phyloP scores from a whole-genome alignment of 352 stramenopile genomes.

The Phytophthora colocasiae region DNA sequence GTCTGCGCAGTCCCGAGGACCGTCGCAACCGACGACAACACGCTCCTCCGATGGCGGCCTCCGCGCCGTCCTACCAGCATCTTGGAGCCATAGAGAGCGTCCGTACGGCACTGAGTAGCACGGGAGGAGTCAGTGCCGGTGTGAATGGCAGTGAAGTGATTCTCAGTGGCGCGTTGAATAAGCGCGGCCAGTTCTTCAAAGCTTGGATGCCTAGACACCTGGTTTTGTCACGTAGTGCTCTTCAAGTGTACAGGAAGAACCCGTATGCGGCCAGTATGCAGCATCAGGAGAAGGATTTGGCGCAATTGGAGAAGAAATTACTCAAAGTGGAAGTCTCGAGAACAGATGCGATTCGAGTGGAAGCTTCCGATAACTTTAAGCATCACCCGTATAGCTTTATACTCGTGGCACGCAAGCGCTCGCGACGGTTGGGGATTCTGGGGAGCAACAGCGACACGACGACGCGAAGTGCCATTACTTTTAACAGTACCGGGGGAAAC shows the following conservation, averaged over 20 bases:
- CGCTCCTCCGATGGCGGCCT: not conserved
- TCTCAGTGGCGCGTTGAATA: slow-evolving; percentile 64
- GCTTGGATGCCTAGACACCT: slow-evolving; percentile 77
- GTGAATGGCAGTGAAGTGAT: slow-evolving; percentile 49
- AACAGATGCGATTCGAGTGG: slow-evolving; percentile 66
- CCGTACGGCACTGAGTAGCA: slow-evolving; percentile 35
- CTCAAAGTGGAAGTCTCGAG: slow-evolving; percentile 71
- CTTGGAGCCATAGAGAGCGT: slow-evolving; percentile 46
- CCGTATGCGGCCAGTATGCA: slow-evolving; percentile 36
- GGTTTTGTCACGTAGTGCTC: slow-evolving; percentile 60
- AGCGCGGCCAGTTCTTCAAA: slow-evolving; percentile 82
- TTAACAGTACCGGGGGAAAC: slow-evolving; percentile 35
- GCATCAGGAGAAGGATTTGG: slow-evolving; percentile 50
- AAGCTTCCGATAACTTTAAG: slow-evolving; percentile 64
- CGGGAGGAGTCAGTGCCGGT: slow-evolving; percentile 10
- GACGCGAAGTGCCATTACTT: slow-evolving; percentile 23
- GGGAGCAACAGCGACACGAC: slow-evolving; percentile 16
- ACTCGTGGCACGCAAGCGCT: slow-evolving; percentile 62
- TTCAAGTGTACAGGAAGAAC: slow-evolving; percentile 84
- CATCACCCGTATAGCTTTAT: slow-evolving; percentile 75
- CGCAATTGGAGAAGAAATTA: slow-evolving; percentile 59
- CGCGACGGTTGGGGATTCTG: slow-evolving; percentile 36
- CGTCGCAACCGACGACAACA: slow-evolving; percentile 16
- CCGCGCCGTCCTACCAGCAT: slow-evolving; percentile 28
- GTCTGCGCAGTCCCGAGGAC: slow-evolving; percentile 17